Base-by-base conservation (phyloP, 805 yeast genomes). In the Starmerella stigmatis region DNA sequence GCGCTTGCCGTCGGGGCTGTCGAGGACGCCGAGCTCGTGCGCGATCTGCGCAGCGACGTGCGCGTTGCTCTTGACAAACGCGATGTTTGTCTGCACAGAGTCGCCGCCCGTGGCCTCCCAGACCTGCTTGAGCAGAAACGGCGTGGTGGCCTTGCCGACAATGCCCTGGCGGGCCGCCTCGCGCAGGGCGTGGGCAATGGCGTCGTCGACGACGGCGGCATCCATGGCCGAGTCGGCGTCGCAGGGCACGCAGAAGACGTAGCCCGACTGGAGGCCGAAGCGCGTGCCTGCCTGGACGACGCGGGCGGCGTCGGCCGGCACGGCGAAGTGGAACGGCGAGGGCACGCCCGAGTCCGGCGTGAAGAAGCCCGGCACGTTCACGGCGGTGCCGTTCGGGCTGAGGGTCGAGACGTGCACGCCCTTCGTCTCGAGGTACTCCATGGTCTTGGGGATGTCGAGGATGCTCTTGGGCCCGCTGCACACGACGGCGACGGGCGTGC, bases 381-480 rank as follows among this genome's bases (percentile, higher is more conserved):
- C 48, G 28, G 69, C 65, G 3, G 73, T 63, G 0, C 76, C 75
- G 11, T 53, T 54, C 6, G 74, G 73, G 12, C 79, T 78, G 48
- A 63, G 64, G 0, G 95, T 86, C 5, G 80, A 74, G 8, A 86
- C 94, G 55, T 80, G 81, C 0, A 86, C 94, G 12, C 96, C 96
- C 62, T 85, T 86, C 0, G 96, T 86, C 61, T 86, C 96, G 43
- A 86, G 67, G 57, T 79, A 84, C 60, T 86, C 96, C 72, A 85
- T 69, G 0, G 96, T 86, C 51, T 81, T 70, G 9, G 72, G 76
- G 44, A 86, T 79, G 57, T 86, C 96, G 45, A 86, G 65, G 43
- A 86, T 85, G 30, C 86, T 77, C 60, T 86, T 86, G 2, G 95
- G 94, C 0, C 96, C 96, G 7, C 94, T 79, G 60, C 95, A 86